Conservation (phyloP, 306 rosid genomes). For the Dalbergia cochinchinensis region DNA sequence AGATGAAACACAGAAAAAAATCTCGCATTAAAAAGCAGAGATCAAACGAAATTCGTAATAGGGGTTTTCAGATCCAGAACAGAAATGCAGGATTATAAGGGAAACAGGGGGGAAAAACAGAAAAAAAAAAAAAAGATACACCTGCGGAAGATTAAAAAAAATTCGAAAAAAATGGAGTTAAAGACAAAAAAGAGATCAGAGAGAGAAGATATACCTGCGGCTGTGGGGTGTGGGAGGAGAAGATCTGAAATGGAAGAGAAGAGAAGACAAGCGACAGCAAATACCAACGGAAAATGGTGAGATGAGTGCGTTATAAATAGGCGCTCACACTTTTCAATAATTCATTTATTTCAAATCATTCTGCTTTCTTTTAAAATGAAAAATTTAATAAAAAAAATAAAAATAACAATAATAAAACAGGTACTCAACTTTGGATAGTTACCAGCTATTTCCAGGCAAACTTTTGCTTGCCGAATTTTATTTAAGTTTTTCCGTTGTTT, state of each 20-base stretch:
- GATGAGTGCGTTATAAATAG: constrained; percentile 45
- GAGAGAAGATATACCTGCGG: neutral
- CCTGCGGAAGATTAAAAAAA: constrained; percentile 15
- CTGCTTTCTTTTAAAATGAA: neutral
- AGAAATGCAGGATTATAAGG: neutral
- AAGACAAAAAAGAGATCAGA: neutral
- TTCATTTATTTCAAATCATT: neutral
- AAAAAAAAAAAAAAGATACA: neutral
- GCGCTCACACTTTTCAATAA: neutral
- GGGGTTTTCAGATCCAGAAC: constrained; percentile 25
- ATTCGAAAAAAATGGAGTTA: neutral
- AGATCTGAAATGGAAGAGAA: constrained; percentile 50
- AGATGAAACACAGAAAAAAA: neutral
- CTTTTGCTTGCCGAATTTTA: neutral
- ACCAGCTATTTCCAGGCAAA: neutral
- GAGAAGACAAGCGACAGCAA: constrained; percentile 37
- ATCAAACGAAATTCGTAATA: constrained; percentile 23
- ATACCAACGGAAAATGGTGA: neutral
- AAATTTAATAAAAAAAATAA: neutral
- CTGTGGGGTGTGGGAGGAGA: constrained; percentile 18
- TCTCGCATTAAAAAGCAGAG: neutral
- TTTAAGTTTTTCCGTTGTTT: neutral
- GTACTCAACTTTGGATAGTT: neutral
- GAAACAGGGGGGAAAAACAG: neutral
- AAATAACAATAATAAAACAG: no score